Base-by-base conservation (phyloP, 345 rosid species). In the Eucalyptus microcorys region DNA sequence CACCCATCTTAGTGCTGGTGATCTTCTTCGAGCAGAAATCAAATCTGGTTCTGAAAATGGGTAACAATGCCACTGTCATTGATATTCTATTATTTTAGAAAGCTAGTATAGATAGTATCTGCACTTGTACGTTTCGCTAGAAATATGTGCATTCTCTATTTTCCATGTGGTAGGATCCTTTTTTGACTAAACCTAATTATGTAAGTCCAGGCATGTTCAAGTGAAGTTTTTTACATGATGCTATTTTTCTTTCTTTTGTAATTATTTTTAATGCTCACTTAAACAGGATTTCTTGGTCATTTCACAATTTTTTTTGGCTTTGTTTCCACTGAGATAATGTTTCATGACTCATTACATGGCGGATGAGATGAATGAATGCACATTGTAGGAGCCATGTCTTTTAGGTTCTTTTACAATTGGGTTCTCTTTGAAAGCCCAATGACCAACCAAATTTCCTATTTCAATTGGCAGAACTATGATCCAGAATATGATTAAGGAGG, bases 1-100 rank as follows among this genome's bases (percentile, higher is more conserved):
- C 90, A 97, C 95, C 34, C 98, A 96, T 95, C 93, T 96, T 34
- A 95, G 96, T 91, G 96, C 96, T 84, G 98, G 98, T 50, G 99
- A 95, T 89, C 98, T 95, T 92, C 97, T 96, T 88, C 91, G 97
- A 89, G 94, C 94, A 32, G 97, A 96, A 89, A 92, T 95, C 48
- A 92, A 91, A 87, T 96, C 96, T 90, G 97, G 95, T 88, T 97
- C 98, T 90, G 94, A 95, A 91, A 94, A 93, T 90, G 97, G 98
- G 99, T 96, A 90, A 45, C 37, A 68, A 68, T 34, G 81, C 93
- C 48, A 45, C 12, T 37, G 47, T 87, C 40, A 27, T n/a, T 47
- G 13, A 86, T 32, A 24, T 48, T 53, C 24, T 34, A 68, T 49
- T n/a, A 15, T 49, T 30, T 49, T 52, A 48, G 37, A 11, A 85